phyloP scores from a whole-genome alignment of 768 basidiomycete species.

The Leccinum boreale region DNA sequence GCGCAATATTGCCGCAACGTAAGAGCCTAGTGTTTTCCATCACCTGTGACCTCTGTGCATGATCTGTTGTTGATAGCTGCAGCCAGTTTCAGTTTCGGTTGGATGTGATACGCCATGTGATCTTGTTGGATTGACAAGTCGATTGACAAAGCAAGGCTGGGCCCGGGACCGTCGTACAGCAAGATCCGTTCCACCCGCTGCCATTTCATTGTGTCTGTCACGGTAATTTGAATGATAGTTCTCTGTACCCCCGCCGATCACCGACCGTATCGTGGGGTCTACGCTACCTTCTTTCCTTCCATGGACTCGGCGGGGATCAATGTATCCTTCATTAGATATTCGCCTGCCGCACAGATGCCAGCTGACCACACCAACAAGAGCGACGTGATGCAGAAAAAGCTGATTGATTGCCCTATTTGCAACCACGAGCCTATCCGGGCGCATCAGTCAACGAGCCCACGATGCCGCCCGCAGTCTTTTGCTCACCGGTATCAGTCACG shows the following conservation, averaged over 20 bases:
- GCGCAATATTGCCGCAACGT: not conserved
- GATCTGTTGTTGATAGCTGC: not conserved
- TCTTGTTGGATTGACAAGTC: not conserved
- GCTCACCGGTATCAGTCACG: slow-evolving; percentile 72
- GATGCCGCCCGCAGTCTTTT: not conserved
- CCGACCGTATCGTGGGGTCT: slow-evolving; percentile 24
- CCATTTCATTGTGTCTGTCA: not conserved
- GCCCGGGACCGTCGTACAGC: not conserved
- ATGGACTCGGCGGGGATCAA: slow-evolving; percentile 19
- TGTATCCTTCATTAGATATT: slow-evolving; percentile 55
- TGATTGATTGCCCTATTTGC: slow-evolving; percentile 86
- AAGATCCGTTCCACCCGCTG: not conserved
- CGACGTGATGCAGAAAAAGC: slow-evolving; percentile 83
- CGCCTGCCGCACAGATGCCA: slow-evolving; percentile 70
- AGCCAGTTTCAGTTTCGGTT: not conserved
- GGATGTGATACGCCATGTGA: not conserved
- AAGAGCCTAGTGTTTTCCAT: not conserved
- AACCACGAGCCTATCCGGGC: slow-evolving; percentile 67
- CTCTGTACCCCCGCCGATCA: not conserved
- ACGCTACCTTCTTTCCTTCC: slow-evolving; percentile 21
- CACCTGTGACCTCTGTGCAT: not conserved
- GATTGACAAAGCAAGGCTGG: not conserved
- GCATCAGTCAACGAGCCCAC: slow-evolving; percentile 3
- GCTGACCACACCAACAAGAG: slow-evolving; percentile 77
- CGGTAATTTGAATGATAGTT: not conserved